These are phyloP conservation scores for Suaeda aralocaspica DNA, from an alignment of 148 eudicot genomes.

Conservation along the genomic window DNA sequence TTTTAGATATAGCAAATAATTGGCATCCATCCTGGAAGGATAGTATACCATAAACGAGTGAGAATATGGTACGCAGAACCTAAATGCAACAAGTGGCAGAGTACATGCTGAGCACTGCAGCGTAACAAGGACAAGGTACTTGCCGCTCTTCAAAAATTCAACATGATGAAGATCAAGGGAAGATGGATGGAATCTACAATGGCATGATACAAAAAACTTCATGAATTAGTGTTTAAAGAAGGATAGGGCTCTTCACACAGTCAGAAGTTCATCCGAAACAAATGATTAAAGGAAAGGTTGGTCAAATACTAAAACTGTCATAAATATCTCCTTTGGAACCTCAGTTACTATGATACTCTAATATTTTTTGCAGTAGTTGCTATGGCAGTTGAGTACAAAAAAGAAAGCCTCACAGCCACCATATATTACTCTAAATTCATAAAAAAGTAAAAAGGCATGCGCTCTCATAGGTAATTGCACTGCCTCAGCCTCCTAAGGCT, in stretches of 20 bases:
- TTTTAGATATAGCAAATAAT: not conserved
- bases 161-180: not conserved
- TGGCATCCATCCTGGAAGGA: not conserved
- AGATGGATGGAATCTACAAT: not conserved
- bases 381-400: not conserved
- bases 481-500: no score
- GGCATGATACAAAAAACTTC: not conserved
- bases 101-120: not conserved
- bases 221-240: not conserved
- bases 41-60: not conserved
- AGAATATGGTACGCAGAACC: not conserved
- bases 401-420: not conserved
- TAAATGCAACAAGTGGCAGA: not conserved
- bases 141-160: constrained; percentile 5
- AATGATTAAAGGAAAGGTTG: not conserved
- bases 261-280: constrained; percentile 2
- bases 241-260: not conserved
- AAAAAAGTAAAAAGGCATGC: no score
- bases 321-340: not conserved
- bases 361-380: not conserved
- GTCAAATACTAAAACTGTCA: not conserved
- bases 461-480: no score
- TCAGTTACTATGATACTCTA: not conserved
- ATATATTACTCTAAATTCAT: not conserved
- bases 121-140: not conserved